Percentiles rank a stretch among this genome's conserved stretches.
Evolutionary conservation across 2,329 filamentous ascomycete species (phyloP).

Genomic region (Gnomoniopsis sp.): DNA sequence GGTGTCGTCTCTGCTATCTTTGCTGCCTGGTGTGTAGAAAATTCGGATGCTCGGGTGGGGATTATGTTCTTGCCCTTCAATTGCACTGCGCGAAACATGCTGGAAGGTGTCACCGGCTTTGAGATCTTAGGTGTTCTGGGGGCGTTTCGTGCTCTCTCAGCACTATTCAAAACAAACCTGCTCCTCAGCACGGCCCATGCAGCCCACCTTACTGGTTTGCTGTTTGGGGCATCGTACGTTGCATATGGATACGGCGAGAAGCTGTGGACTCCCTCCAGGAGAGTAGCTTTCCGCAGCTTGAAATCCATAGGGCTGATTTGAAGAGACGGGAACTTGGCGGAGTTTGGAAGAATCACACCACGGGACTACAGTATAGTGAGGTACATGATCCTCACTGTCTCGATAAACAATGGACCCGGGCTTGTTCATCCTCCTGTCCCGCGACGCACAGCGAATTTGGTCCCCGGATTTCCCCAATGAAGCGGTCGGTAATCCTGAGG

Average conservation of each 20-base stretch:
- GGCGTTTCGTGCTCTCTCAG: conserved; percentile 19
- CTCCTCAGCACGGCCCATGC: conserved; percentile 16
- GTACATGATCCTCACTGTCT: no score
- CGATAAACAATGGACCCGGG: no score
- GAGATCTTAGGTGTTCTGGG: conserved; percentile 24
- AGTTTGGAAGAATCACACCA: no score
- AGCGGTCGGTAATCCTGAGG: no score
- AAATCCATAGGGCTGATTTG: conserved; percentile 3
- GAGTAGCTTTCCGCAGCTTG: conserved; percentile 17
- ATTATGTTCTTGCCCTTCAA: conserved; percentile 20
- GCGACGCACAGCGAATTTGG: no score
- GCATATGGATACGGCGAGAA: conserved; percentile 14
- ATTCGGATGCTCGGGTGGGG: conserved; percentile 19
- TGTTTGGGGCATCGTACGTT: conserved; percentile 23
- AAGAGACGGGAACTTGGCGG: no score
- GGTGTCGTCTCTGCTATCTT: conserved; percentile 24
- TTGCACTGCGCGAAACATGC: conserved; percentile 20
- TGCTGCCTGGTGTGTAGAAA: conserved; percentile 21
- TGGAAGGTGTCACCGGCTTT: conserved; percentile 18
- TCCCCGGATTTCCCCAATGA: no score
- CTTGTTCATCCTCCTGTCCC: no score
- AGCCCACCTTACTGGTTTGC: conserved; percentile 23
- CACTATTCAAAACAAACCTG: no score
- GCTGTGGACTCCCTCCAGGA: conserved; percentile 21
- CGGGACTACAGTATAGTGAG: no score